Conservation (phyloP, 2,329 filamentous ascomycete species). For the Trichoderma simmonsii region DNA sequence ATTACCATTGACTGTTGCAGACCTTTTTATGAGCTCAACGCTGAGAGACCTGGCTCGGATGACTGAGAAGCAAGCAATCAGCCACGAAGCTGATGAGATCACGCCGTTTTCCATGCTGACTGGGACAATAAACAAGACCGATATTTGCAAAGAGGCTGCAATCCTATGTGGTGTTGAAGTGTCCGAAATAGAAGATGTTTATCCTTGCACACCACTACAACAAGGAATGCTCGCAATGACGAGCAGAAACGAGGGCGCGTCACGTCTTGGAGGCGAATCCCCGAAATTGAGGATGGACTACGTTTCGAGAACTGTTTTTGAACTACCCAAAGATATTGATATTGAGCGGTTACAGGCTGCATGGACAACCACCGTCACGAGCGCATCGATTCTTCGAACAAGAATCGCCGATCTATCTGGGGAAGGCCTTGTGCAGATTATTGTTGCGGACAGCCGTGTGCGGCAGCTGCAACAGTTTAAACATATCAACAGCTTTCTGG, state of each 20-base stretch:
- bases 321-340: not conserved
- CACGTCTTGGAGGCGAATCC: not conserved
- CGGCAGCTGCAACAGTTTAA: not conserved
- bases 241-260: not conserved
- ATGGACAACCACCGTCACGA: not conserved
- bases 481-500: not conserved
- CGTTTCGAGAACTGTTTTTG: not conserved
- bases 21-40: not conserved
- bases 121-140: not conserved
- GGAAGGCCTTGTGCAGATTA: not conserved
- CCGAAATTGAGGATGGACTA: not conserved
- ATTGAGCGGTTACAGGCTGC: not conserved
- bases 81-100: not conserved
- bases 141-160: not conserved
- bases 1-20: not conserved
- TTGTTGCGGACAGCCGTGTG: not conserved
- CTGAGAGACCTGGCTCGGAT: not conserved
- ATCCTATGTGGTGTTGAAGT: not conserved
- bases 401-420: not conserved
- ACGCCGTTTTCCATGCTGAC: not conserved
- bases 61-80: not conserved
- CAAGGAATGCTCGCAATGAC: conserved; percentile 10
- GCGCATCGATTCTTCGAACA: conserved; percentile 7
- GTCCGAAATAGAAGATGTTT: not conserved
- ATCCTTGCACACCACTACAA: conserved; percentile 12